Base-by-base conservation (phyloP, 495 filamentous ascomycete species). In the Hypoxylon rickii region DNA sequence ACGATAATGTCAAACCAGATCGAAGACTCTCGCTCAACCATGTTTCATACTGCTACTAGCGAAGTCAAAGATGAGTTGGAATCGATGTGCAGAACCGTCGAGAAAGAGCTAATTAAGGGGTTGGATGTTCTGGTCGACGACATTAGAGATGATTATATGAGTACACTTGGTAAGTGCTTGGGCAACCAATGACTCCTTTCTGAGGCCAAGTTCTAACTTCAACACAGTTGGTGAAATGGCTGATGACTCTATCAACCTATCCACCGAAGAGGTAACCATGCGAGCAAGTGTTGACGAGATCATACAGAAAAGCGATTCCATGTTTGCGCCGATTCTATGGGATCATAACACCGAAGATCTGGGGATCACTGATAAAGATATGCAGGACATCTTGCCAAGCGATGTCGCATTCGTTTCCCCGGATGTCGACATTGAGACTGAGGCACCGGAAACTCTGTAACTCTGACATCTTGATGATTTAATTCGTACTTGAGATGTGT, bases 1-100 rank as follows among this genome's bases (percentile, higher is more conserved):
- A 52, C 17, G 2, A 42, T 57, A 24, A 86, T 87, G 82, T 50
- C 53, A 0, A 20, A 33, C n/a, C 78, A 87, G 52, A 76, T 88
- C 5, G 63, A 69, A 3, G 24, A 40, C 0, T 36, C 69, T 1
- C 71, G 74, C 1, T 51, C 70, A 6, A 58, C 49, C 1, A 85
- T 87, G 82, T 87, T 87, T 52, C 46, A 58, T 13, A 42, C 71
- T 7, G 78, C 78, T 38, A 74, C 75, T 2, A 51, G 70, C 1
- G 65, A 60, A n/a, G 81, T 85, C 1, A 63, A 67, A 44, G 31
- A 41, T 2, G 54, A 67, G 24, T 67, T 85, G 7, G 51, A 66
- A 0, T 16, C 41, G 3, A 72, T 83, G 72, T 65, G 77, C 3
- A 70, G 78, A 4, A 68, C 75, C 16, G 64, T 82, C n/a, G n/a